Conservation (phyloP, 139 green algal species). For the Pycnococcus provasolii region DNA sequence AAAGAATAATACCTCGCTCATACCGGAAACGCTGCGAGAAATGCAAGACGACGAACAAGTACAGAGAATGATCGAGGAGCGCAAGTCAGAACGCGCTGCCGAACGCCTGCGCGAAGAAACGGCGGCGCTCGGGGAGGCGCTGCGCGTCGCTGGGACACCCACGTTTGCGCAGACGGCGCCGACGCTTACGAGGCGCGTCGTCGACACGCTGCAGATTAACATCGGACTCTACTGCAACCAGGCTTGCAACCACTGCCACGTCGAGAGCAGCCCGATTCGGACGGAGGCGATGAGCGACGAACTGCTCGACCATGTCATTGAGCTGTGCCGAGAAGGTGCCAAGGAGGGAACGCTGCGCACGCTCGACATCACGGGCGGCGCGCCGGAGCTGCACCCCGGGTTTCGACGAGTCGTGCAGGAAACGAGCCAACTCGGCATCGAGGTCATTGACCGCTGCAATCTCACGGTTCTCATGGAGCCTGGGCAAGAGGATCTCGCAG, state of each 20-base stretch:
- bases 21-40: constrained; percentile 1
- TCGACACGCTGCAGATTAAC: constrained; percentile 85
- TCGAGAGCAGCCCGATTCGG: constrained; percentile 77
- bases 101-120: no score
- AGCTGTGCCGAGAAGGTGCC: constrained; percentile 43
- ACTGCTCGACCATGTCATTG: constrained; percentile 29
- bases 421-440: constrained; percentile 50
- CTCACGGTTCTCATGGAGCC: constrained; percentile 90
- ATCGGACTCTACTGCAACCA: constrained; percentile 98
- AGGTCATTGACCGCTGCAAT: constrained; percentile 96
- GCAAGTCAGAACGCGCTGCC: constrained; percentile 1
- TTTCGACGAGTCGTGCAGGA: constrained; percentile 76
- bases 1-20: background rate
- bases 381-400: constrained; percentile 74
- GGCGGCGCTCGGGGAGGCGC: background rate
- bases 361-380: constrained; percentile 88
- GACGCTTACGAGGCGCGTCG: constrained; percentile 34
- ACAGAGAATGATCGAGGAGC: background rate
- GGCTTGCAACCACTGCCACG: constrained; percentile 89
- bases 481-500: constrained; percentile 65
- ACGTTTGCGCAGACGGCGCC: constrained; percentile 32
- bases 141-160: background rate
- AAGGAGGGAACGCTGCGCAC: constrained; percentile 35
- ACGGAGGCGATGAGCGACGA: constrained; percentile 57
- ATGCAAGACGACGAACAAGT: constrained; percentile 13